Base-by-base conservation (phyloP, 1,284 basidiomycete species). In the Tylopilus sp. region DNA sequence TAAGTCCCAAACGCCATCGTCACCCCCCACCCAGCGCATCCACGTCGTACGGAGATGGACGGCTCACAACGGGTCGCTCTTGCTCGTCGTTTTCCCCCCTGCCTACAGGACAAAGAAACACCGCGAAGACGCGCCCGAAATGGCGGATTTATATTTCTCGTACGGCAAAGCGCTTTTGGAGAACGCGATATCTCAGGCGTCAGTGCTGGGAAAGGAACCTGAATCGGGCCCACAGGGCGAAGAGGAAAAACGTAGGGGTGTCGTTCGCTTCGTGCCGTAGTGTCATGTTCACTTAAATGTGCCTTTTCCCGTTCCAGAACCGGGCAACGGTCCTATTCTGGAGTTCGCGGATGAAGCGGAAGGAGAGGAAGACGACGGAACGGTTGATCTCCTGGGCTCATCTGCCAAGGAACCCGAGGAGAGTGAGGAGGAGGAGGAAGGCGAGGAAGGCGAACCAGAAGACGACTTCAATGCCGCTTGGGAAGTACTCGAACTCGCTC, bases 401-500 rank as follows among this genome's bases (percentile, higher is more conserved):
- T 76, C 75, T n/a, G 58, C 65, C 42, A 72, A 74, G 51, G 71
- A 70, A 39, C 66, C 66, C 9, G 78, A 75, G 8, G 73, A 68
- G 25, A 73, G 66, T 0, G 76, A 69, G 0, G 74, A 69, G 0
- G 74, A 71, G 1, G 79, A 77, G 0, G 82, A 75, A 16, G 83
- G 72, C 3, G 83, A 79, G 1, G 82, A 84, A 11, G 84, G 62
- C 3, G 86, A 88, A 59, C 90, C 88, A 0, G 92, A 95, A 61
- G 92, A 96, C 59, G 92, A 96, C 64, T 95, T 93, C 67, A 94
- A 93, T 58, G 92, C 92, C 26, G 91, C 92, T 12, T 96, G 92
- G 92, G 92, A 95, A 63, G 86, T 92, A 2, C 75, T 95, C 18
- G 92, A 96, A 59, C 82, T 94, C 46, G 92, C 92, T 16, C 77